These are phyloP conservation scores for Tylopilus plumbeoviolaceoides DNA, from an alignment of 768 basidiomycete species.

Conservation along the genomic window DNA sequence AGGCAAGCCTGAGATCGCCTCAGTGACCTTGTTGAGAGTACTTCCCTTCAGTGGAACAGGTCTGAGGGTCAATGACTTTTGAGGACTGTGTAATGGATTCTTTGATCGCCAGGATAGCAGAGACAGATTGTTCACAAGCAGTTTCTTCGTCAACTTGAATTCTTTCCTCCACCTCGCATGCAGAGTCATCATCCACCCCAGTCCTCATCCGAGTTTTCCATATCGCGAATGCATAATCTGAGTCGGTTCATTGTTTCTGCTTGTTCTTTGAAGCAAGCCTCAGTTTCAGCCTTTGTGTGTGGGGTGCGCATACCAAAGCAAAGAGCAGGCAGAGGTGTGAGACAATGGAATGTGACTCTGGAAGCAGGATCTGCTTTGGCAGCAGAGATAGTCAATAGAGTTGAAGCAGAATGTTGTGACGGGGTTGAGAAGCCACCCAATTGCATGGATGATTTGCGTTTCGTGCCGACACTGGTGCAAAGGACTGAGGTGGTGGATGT, in stretches of 20 bases:
- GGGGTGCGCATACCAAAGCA: slow-evolving; percentile 28
- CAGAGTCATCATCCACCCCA: slow-evolving; percentile 33
- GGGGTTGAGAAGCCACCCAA: slow-evolving; percentile 52
- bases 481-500: no score
- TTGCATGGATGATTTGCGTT: slow-evolving; percentile 39
- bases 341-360: slow-evolving; percentile 32
- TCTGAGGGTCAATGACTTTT: slow-evolving; percentile 21
- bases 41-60: slow-evolving; percentile 38
- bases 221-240: slow-evolving; percentile 53
- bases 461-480: no score
- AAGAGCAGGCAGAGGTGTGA: slow-evolving; percentile 31
- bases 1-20: slow-evolving; percentile 70
- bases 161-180: slow-evolving; percentile 47
- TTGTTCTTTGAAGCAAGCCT: slow-evolving; percentile 42
- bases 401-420: slow-evolving; percentile 42
- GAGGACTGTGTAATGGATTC: slow-evolving; percentile 28
- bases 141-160: slow-evolving; percentile 30
- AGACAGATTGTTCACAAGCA: slow-evolving; percentile 29
- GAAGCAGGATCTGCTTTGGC: slow-evolving; percentile 31
- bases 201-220: slow-evolving; percentile 43
- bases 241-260: slow-evolving; percentile 60
- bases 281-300: slow-evolving; percentile 34
- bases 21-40: slow-evolving; percentile 54
- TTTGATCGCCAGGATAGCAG: slow-evolving; percentile 25
- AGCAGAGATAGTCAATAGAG: slow-evolving; percentile 37